These are phyloP conservation scores for Lupinus albus DNA, from an alignment of 306 rosid species.

Conservation along the genomic window DNA sequence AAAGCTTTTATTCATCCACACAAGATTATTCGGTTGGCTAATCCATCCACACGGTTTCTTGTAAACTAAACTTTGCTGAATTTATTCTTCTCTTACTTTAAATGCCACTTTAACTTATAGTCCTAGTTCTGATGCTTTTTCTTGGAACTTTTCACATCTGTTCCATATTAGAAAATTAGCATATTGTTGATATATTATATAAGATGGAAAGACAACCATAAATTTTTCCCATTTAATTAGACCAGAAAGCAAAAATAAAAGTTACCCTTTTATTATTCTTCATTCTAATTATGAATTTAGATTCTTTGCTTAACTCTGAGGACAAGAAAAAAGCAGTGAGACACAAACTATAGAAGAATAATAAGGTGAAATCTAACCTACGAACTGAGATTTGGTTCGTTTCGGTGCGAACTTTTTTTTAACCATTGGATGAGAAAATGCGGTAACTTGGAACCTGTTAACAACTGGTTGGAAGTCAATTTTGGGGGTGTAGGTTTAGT, in stretches of 20 bases:
- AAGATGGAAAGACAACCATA: conserved; percentile 20
- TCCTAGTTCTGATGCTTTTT: conserved; percentile 20
- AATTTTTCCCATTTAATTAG: neutral
- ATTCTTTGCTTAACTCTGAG: conserved; percentile 47
- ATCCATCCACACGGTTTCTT: conserved; percentile 32
- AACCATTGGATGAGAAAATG: too few relatives aligned
- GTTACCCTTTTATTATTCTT: conserved; percentile 4
- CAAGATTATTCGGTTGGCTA: conserved; percentile 25
- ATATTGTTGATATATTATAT: conserved; percentile 8
- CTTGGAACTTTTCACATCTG: neutral
- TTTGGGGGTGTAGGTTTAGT: too few relatives aligned
- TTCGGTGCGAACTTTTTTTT: too few relatives aligned
- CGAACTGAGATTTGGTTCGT: too few relatives aligned
- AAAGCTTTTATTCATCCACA: too few relatives aligned
- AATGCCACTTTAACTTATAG: conserved; percentile 20
- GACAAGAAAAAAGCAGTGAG: conserved; percentile 18
- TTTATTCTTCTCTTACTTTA: conserved; percentile 17
- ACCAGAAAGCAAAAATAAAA: conserved; percentile 27
- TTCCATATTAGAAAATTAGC: conserved; percentile 6
- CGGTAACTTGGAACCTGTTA: too few relatives aligned
- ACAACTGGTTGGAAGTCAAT: too few relatives aligned
- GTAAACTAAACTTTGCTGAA: conserved; percentile 22
- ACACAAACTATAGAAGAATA: conserved; percentile 16
- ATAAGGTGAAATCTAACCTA: too few relatives aligned
- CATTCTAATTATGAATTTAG: conserved; percentile 23